phyloP scores from a whole-genome alignment of 306 rosid genomes.

The Cicer judaicum region DNA sequence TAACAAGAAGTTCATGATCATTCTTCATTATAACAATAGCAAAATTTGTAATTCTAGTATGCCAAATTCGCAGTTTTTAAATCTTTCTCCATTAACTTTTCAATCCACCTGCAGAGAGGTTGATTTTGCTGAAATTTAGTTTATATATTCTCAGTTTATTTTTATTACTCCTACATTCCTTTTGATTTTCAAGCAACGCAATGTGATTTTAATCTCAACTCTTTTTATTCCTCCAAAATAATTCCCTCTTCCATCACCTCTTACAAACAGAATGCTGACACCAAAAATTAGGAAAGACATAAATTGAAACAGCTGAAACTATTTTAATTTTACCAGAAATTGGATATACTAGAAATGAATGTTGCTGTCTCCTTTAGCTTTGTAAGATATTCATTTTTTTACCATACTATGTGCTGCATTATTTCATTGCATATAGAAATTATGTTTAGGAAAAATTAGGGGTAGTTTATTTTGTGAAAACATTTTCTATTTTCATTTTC shows the following conservation, averaged over 20 bases:
- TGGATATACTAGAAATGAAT: neutral
- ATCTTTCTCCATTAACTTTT: neutral
- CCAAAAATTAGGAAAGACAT: conserved; percentile 6
- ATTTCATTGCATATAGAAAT: conserved; percentile 5
- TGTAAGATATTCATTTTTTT: neutral
- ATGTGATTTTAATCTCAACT: neutral
- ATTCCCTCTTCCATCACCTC: neutral
- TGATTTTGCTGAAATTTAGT: neutral
- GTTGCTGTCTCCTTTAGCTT: conserved; percentile 10
- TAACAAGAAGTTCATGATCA: neutral
- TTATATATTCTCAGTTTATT: conserved; percentile 16
- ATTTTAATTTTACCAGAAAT: conserved; percentile 10
- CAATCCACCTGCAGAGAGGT: neutral
- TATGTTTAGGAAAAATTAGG: neutral
- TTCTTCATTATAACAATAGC: neutral
- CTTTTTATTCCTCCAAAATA: neutral
- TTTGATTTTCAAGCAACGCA: conserved; percentile 6
- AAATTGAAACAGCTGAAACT: conserved; percentile 16
- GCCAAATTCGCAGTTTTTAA: neutral
- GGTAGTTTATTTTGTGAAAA: too few relatives aligned
- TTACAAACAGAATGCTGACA: neutral
- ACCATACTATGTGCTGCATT: conserved; percentile 11
- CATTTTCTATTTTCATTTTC: neutral
- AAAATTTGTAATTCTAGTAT: neutral
- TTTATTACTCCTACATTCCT: neutral